phyloP scores from a whole-genome alignment of 1,284 basidiomycete species.

The Ceratobasidium sp. region DNA sequence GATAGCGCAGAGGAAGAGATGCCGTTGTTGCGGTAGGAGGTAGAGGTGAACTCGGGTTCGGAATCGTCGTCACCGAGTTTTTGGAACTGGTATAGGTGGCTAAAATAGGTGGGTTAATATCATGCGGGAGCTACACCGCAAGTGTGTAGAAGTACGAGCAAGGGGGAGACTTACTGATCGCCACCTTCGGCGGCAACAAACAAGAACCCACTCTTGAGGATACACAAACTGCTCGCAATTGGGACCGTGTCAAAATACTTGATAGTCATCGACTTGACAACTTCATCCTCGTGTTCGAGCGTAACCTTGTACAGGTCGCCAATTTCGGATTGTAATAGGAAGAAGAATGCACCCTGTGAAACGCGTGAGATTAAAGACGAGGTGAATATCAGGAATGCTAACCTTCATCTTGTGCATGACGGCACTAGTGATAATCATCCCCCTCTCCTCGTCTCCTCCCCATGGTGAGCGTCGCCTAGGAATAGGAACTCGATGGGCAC shows the following conservation, averaged over 20 bases:
- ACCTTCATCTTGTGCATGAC: slow-evolving; percentile 99
- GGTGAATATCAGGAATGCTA: slow-evolving; percentile 42
- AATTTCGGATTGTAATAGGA: slow-evolving; percentile 93
- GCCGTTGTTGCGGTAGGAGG: slow-evolving; percentile 79
- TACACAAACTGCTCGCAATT: slow-evolving; percentile 87
- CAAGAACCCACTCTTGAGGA: slow-evolving; percentile 95
- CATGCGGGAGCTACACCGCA: not conserved
- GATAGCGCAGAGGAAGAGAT: slow-evolving; percentile 75
- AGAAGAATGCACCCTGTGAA: slow-evolving; percentile 92
- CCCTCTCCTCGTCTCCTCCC: slow-evolving; percentile 74
- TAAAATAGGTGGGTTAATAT: slow-evolving; percentile 47
- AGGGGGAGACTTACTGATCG: slow-evolving; percentile 75
- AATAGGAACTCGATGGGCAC: slow-evolving; percentile 91
- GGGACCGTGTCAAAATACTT: slow-evolving; percentile 99
- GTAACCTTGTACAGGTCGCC: slow-evolving; percentile 96
- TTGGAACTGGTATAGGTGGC: slow-evolving; percentile 94
- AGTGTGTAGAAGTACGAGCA: slow-evolving; percentile 27
- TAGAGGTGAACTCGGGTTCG: slow-evolving; percentile 88
- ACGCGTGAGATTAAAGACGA: slow-evolving; percentile 1
- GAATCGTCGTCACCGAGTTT: slow-evolving; percentile 94
- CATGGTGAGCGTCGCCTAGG: slow-evolving; percentile 85
- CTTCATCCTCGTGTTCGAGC: slow-evolving; percentile 94
- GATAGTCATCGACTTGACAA: slow-evolving; percentile 87
- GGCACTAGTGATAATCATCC: slow-evolving; percentile 86
- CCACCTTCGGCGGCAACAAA: slow-evolving; percentile 96